Conservation (phyloP, 768 basidiomycete species). For the Boletellus ananas region DNA sequence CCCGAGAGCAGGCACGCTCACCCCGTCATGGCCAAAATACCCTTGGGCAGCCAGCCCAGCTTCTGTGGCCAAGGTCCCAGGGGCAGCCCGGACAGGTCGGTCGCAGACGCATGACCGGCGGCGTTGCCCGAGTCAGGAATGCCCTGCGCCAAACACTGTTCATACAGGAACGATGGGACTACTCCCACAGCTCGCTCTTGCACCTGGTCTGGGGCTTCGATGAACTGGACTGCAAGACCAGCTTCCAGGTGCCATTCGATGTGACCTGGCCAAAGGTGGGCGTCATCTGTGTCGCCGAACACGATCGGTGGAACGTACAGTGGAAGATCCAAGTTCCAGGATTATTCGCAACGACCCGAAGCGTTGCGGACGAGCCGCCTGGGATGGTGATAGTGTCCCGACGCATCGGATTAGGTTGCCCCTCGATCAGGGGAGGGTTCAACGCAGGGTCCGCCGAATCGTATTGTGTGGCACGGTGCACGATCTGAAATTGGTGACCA, state of each 20-base stretch:
- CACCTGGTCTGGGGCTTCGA: constrained; percentile 73
- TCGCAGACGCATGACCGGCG: constrained; percentile 68
- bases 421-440: constrained; percentile 78
- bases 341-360: constrained; percentile 86
- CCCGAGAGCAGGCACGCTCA: constrained; percentile 30
- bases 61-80: constrained; percentile 71
- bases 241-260: constrained; percentile 84
- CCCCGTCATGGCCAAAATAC: constrained; percentile 74
- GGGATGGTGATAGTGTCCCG: constrained; percentile 86
- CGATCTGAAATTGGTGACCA: constrained; percentile 83
- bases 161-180: constrained; percentile 56
- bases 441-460: constrained; percentile 67
- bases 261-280: constrained; percentile 46
- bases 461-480: constrained; percentile 67
- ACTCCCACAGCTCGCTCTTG: constrained; percentile 47
- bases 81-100: constrained; percentile 63
- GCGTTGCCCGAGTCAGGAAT: constrained; percentile 76
- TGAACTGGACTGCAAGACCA: constrained; percentile 81
- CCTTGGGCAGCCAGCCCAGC: constrained; percentile 68
- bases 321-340: constrained; percentile 89
- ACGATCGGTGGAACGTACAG: constrained; percentile 43
- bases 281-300: not conserved
- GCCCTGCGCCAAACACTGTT: constrained; percentile 69
- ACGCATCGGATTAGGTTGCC: constrained; percentile 84
- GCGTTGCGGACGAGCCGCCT: constrained; percentile 58